Base-by-base conservation (phyloP, 768 basidiomycete species). In the Mycena sanguinolenta region DNA sequence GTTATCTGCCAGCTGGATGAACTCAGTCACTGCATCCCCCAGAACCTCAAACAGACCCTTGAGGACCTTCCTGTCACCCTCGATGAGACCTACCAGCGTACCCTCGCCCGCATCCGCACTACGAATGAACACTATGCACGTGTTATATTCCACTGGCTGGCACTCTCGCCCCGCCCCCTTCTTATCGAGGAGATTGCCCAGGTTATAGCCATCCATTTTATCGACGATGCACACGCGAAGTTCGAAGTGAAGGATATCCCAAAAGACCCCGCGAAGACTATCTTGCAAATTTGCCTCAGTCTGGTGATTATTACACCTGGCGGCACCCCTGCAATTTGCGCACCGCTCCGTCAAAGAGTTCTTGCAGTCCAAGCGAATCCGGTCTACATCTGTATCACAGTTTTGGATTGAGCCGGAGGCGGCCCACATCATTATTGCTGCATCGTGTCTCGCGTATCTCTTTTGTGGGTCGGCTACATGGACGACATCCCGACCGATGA, bases 311-410 rank as follows among this genome's bases (percentile, higher is more conserved):
- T 53, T 13, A 30, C 27, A 0, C 27, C 52, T 0, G 52, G 30
- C 16, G 52, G 17, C 16, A 53, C 27, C 2, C 19, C 30, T 17
- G n/a, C 52, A 53, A 28, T 30, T 53, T 21, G 27, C 52, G 12
- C 52, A 53, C 52, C 30, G 28, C 14, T 53, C 52, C 21, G 28
- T 53, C 52, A 53, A 53, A 21, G 52, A 53, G 12, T 53, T 53
- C 28, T 53, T 53, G 13, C 4, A 34, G 3, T 42, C n/a, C 17
- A 49, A 12, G 63, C 71, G 49, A 73, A 75, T 23, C 39, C 57
- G 19, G 30, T 53, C 52, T 30, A 53, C 13, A 19, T 34, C 32
- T 17, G 28, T 32, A 21, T 16, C 17, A n/a, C 30, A 4, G 16
- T 55, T 55, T 32, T 12, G 27, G 30, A 34, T 55, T 32, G 30